Percentiles rank a stretch among this genome's conserved stretches.
Conservation (phyloP, 192 early-diverging fungal genomes). For the Entomortierella lignicola region DNA sequence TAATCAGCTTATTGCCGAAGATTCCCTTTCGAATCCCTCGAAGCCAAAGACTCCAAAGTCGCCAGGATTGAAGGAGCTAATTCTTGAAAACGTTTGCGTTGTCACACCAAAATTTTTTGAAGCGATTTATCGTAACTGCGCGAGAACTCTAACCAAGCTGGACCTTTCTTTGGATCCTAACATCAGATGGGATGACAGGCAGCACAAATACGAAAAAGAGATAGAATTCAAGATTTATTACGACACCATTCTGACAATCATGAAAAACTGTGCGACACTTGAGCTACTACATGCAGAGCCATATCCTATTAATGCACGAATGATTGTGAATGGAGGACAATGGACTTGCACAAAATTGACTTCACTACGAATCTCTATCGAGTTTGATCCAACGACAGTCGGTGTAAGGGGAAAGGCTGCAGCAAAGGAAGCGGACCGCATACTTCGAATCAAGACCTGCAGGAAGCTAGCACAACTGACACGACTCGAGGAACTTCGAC, state of each 20-base stretch:
- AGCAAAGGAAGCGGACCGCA: background rate
- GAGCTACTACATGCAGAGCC: slow-evolving; percentile 15
- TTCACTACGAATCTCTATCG: slow-evolving; percentile 8
- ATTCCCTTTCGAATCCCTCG: background rate
- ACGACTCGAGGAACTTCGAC: background rate
- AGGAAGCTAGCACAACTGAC: slow-evolving; percentile 5
- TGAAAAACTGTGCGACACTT: slow-evolving; percentile 5
- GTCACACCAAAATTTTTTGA: slow-evolving; percentile 13
- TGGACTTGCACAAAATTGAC: slow-evolving; percentile 10
- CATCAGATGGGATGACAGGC: background rate
- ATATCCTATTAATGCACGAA: slow-evolving; percentile 15
- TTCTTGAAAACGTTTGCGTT: background rate
- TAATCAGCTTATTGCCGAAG: background rate
- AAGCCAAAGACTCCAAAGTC: background rate
- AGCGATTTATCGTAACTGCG: background rate
- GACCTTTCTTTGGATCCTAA: slow-evolving; percentile 7
- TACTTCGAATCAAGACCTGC: slow-evolving; percentile 18
- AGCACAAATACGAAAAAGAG: background rate
- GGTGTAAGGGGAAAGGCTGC: background rate
- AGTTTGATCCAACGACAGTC: slow-evolving; percentile 10
- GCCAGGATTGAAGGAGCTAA: slow-evolving; percentile 6
- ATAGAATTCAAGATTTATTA: slow-evolving; percentile 1
- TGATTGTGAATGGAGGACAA: background rate
- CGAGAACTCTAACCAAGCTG: slow-evolving; percentile 13
- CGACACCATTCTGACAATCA: slow-evolving; percentile 5